phyloP scores from a whole-genome alignment of 2,329 filamentous ascomycete species.

The Pseudodiploospora longispora region DNA sequence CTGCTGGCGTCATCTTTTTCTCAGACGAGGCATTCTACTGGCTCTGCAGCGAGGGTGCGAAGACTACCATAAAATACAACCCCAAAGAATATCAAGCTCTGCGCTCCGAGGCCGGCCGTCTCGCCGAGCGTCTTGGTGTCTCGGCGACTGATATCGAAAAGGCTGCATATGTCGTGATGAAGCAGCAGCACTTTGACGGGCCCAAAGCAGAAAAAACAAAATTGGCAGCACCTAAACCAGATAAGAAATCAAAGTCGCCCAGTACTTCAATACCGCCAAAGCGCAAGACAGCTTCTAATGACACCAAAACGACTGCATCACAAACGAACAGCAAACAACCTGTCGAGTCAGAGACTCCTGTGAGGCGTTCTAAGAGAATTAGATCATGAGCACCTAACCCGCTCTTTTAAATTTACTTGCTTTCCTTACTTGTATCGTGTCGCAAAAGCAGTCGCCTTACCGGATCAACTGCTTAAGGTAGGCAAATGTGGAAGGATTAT shows the following conservation, averaged over 20 bases:
- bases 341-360: no score
- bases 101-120: slow-evolving; percentile 29
- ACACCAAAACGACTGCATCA: no score
- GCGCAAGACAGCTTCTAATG: slow-evolving; percentile 11
- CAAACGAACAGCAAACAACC: no score
- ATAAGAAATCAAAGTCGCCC: neutral
- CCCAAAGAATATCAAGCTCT: slow-evolving; percentile 59
- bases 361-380: no score
- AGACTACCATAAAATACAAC: slow-evolving; percentile 57
- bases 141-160: slow-evolving; percentile 58
- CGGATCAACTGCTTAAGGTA: no score
- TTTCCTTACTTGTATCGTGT: no score
- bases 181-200: slow-evolving; percentile 15
- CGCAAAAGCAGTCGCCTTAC: no score
- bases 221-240: neutral
- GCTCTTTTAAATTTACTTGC: no score
- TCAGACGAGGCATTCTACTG: slow-evolving; percentile 73
- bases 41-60: slow-evolving; percentile 49
- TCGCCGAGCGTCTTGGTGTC: slow-evolving; percentile 43
- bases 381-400: no score
- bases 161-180: slow-evolving; percentile 62
- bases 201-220: neutral
- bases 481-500: no score
- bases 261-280: slow-evolving; percentile 8
- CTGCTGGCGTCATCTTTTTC: slow-evolving; percentile 60